These are phyloP conservation scores for Spathaspora sp. DNA, from an alignment of 1,139 yeast genomes.

Conservation along the genomic window DNA sequence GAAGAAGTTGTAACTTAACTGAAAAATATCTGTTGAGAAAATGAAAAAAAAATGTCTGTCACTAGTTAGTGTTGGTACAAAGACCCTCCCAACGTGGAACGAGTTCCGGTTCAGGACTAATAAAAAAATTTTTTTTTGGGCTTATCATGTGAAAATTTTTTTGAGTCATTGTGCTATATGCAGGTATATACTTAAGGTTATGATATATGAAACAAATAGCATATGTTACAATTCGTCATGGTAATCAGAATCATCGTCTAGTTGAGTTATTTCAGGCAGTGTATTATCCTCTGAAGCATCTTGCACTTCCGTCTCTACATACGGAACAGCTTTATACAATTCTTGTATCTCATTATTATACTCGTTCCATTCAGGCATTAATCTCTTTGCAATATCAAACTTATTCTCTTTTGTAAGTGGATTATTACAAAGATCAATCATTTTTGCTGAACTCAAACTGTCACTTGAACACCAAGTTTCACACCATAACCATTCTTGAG, in stretches of 20 bases:
- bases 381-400: conserved; percentile 68
- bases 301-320: not conserved
- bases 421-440: conserved; percentile 81
- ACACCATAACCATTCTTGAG: conserved; percentile 90
- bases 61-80: not conserved
- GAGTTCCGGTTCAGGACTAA: not conserved
- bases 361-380: conserved; percentile 72
- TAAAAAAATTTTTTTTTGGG: not conserved
- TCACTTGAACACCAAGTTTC: conserved; percentile 90
- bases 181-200: not conserved
- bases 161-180: not conserved
- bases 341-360: conserved; percentile 54
- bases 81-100: not conserved
- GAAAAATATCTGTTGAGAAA: conserved; percentile 1
- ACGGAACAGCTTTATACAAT: conserved; percentile 7
- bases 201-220: not conserved
- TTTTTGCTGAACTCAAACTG: conserved; percentile 59
- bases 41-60: not conserved
- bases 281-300: not conserved
- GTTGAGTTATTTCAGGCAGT: not conserved
- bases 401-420: conserved; percentile 80
- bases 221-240: conserved; percentile 11
- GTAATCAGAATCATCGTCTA: conserved; percentile 6
- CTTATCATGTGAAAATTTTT: conserved; percentile 1
- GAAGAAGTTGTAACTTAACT: not conserved